Percentiles rank a stretch among this genome's conserved stretches.
These are phyloP conservation scores for Cladophialophora yegresii DNA, from an alignment of 2,329 filamentous ascomycete species.

Conservation along the genomic window DNA sequence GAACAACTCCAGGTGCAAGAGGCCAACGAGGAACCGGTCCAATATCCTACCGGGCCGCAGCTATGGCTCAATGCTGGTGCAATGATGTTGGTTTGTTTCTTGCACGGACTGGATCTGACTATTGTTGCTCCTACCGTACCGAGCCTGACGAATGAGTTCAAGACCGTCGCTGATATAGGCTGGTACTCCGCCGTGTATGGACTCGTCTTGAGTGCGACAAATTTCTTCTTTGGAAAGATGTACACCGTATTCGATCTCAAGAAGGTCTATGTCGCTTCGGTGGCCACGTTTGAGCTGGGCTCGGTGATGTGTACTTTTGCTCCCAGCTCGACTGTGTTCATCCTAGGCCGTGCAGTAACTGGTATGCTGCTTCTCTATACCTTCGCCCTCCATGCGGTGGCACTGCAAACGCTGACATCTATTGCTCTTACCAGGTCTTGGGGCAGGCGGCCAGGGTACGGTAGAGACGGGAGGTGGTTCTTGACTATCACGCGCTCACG, in stretches of 20 bases:
- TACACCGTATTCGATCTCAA: constrained; percentile 53
- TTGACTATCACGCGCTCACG: not conserved
- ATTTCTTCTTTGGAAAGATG: constrained; percentile 50
- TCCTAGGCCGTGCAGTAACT: not conserved
- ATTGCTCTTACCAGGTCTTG: constrained; percentile 35
- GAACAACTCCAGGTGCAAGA: constrained; percentile 19
- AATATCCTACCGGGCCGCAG: constrained; percentile 12
- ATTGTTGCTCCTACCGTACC: constrained; percentile 35
- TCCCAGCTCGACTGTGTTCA: not conserved
- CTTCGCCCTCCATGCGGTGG: not conserved
- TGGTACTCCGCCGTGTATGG: constrained; percentile 46
- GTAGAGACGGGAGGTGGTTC: not conserved
- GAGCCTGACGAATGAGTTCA: constrained; percentile 40
- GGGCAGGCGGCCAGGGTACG: constrained; percentile 25
- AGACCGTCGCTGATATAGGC: constrained; percentile 43
- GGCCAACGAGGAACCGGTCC: constrained; percentile 3
- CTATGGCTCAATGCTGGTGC: constrained; percentile 11
- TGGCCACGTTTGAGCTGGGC: constrained; percentile 55
- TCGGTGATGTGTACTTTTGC: constrained; percentile 49
- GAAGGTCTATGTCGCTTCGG: constrained; percentile 48
- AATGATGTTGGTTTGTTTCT: constrained; percentile 1
- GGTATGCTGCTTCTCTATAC: not conserved
- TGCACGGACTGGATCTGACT: constrained; percentile 37
- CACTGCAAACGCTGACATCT: not conserved
- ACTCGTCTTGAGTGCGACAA: constrained; percentile 47